Base-by-base conservation (phyloP, 2,329 filamentous ascomycete species). In the Lachnellula cervina region DNA sequence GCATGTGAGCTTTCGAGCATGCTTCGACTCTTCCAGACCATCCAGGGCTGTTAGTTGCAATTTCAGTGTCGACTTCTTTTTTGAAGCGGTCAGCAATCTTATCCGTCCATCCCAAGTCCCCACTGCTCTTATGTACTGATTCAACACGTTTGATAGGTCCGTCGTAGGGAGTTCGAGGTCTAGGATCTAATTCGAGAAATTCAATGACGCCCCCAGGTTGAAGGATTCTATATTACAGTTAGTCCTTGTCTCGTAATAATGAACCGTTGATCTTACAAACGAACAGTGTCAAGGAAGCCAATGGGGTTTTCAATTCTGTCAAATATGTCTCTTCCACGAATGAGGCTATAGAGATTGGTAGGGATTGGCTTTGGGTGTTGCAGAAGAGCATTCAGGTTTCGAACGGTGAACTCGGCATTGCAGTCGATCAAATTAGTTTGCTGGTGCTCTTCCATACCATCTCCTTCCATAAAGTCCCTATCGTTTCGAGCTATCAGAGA, bases 161-260 rank as follows among this genome's bases (percentile, higher is more conserved):
- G 11, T 43, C 37, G 25, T 48, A 48, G 14, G 51, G 38, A 4
- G 50, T 54, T 25, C 67, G 62, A 17, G 66, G 67, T 49, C 66
- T 55, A 19, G 64, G 62, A 50, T 69, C 66, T 34, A 69, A 54
- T 50, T 69, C 66, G 4, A 66, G 49, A 32, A 69, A 69, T 51
- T 69, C 66, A 17, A 69, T 61, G 37, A 69, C 63, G 8, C 66
- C 67, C 47, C 63, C 65, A n/a, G 66, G 65, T 28, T 68, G 61
- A 3, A 68, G 58, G 17, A 68, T 57, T 38, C 59, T 64, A 34
- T 9, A 38, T 34, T 5, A 21, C 5, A 23, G 23, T 53, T 13
- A 51, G 35, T 25, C 16, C n/a, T 16, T 28, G 37, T 4, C 32
- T 6, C 4, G 4, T 28, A 8, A 19, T 5, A 16, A 23, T 23